These are phyloP conservation scores for Tulasnella sp. DNA, from an alignment of 768 basidiomycete species.

Conservation along the genomic window DNA sequence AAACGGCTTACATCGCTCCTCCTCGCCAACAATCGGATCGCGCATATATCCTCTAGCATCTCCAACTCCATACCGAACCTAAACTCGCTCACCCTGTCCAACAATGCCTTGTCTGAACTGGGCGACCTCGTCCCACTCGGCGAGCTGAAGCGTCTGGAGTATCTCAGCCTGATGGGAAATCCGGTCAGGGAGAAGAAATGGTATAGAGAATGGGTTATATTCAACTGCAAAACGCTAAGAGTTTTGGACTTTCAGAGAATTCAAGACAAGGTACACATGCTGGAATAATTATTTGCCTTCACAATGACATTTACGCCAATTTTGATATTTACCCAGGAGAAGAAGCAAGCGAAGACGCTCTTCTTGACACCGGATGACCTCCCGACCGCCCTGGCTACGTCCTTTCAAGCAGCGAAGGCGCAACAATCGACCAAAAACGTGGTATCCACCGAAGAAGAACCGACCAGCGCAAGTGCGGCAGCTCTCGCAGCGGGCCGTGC, in stretches of 20 bases:
- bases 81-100: constrained; percentile 69
- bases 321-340: constrained; percentile 45
- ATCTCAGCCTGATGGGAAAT: constrained; percentile 67
- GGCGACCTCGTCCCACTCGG: constrained; percentile 51
- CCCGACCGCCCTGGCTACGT: constrained; percentile 69
- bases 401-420: constrained; percentile 50
- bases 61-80: constrained; percentile 79
- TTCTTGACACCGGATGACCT: constrained; percentile 75
- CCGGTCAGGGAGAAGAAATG: constrained; percentile 86
- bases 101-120: constrained; percentile 68
- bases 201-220: constrained; percentile 94
- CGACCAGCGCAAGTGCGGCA: constrained; percentile 32
- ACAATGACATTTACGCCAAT: neutral
- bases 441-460: constrained; percentile 50
- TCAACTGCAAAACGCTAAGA: constrained; percentile 75
- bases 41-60: constrained; percentile 70
- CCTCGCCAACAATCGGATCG: constrained; percentile 83
- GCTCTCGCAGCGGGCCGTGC: constrained; percentile 42
- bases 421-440: constrained; percentile 50
- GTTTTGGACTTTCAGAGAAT: constrained; percentile 93
- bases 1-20: constrained; percentile 75
- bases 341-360: constrained; percentile 56
- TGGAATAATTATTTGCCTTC: too few species aligned
- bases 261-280: constrained; percentile 65
- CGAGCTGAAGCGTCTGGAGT: constrained; percentile 46